Conservation (phyloP, 345 rosid genomes). For the Eucalyptus pauciflora region DNA sequence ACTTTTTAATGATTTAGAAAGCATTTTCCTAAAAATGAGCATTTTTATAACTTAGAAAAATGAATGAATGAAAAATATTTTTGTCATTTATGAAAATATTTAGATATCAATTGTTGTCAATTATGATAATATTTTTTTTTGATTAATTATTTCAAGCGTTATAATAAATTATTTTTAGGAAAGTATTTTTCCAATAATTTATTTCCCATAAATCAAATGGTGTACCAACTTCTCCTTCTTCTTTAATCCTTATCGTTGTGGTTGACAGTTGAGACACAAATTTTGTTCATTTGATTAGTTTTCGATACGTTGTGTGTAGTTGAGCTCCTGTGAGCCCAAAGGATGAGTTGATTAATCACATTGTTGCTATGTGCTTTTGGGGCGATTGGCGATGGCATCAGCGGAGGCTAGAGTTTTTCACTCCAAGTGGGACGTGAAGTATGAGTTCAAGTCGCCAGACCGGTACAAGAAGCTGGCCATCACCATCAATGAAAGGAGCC, state of each 20-base stretch:
- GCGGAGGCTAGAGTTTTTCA: slow-evolving; percentile 24
- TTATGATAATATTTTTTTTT: neutral
- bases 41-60: neutral
- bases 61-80: neutral
- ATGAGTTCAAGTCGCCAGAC: slow-evolving; percentile 50
- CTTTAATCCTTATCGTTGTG: neutral
- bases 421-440: slow-evolving; percentile 57
- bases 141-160: neutral
- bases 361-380: neutral
- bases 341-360: neutral
- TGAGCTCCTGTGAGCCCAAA: neutral
- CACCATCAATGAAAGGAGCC: slow-evolving; percentile 40
- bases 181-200: neutral
- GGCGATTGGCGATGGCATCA: neutral
- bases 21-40: neutral
- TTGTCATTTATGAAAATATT: neutral
- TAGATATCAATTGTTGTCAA: neutral
- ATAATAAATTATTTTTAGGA: neutral
- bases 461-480: slow-evolving; percentile 45
- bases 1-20: neutral
- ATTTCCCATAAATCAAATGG: neutral
- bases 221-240: neutral
- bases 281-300: neutral
- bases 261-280: neutral
- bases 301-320: neutral